Evolutionary conservation across 2,329 filamentous ascomycete species (phyloP), one percentile per base, ranked within the genome.

Genomic region (Trichoderma semiorbis): DNA sequence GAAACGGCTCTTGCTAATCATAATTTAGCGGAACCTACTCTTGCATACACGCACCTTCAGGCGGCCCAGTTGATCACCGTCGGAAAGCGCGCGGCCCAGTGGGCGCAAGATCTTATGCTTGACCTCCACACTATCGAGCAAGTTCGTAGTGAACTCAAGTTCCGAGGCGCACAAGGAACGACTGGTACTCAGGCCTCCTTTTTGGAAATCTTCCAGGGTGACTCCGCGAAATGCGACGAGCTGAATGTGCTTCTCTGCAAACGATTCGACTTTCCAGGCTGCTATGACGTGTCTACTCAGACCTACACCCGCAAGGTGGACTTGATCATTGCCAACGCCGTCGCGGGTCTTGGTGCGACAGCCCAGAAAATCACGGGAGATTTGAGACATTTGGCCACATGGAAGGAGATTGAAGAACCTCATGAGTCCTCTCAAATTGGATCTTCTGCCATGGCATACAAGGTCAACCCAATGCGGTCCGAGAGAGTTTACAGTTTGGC

Each of bases 171-270:
- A 7, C 63, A 69, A 74, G 83, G 84, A 26, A 93, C 92, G 30
- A 95, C 92, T 0, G 90, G 92, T 68, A 93, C 92, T 1, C 93
- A 96, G 81, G 94, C 93, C 1, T 91, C 89, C 3, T 95, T 94
- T 85, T 83, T 80, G 28, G 75, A 77, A 65, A 75, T 79, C 72
- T 88, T 90, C 78, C 69, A 84, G 3, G 84, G 83, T 28, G 85
- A 87, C 75, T 75, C 78, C 58, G 77, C 77, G 69, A 89, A 88
- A 79, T 84, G 84, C 64, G 86, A 89, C 76, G 70, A 83, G 74
- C 81, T 90, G 7, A 90, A 90, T 75, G 83, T 84, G 66, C 81
- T 88, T 1, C 82, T 90, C 8, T 89, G 87, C 79, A 68, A 85
- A 72, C 89, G 89, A 78, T 79, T 82, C 43, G 86, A 85, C n/a